Base-by-base conservation (phyloP, 1,139 yeast genomes). In the Zygosaccharomyces pseudobailii region DNA sequence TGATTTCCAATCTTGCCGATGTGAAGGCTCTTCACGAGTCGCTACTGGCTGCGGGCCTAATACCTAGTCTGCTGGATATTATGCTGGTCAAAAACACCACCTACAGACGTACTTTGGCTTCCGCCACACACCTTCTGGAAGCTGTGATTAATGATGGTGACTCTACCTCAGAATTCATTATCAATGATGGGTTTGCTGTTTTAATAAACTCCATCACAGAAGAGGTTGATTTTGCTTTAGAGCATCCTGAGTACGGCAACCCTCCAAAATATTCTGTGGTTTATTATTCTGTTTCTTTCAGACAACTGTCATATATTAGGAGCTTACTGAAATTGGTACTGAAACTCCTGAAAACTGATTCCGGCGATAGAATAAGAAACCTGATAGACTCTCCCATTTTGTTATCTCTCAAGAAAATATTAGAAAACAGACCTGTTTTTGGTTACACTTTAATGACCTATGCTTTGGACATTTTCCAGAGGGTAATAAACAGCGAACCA, bases 401-500 rank as follows among this genome's bases (percentile, higher is more conserved):
- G 34, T 66, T 69, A 33, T 75, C 86, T 30, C 71, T 89, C 54
- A 83, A 80, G 52, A 73, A 71, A 47, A 76, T 90, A 3, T 59
- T 90, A 13, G 58, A 66, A n/a, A 71, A 86, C 57, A 80, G 85
- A 1, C 57, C 66, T 1, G 65, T 78, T 0, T 87, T 89, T 70
- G 96, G 96, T 0, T 80, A 82, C 28, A 75, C 79, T 21, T 69
- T 87, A n/a, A 67, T 87, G 19, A 74, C 88, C 0, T 72, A 79
- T 19, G 76, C 88, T 0, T 67, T 90, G 33, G 86, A 81, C 55
- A 78, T 84, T 20, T 75, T 89, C 22, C 78, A 84, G 40, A 78
- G 79, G 30, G 87, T 89, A 54, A 80, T 90, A 41, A 94, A 90
- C 62, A 87, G 86, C 55, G 97, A 90, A 59, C 96, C 97, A 3